phyloP scores from a whole-genome alignment of 768 basidiomycete species.

The Ramaria rubella region DNA sequence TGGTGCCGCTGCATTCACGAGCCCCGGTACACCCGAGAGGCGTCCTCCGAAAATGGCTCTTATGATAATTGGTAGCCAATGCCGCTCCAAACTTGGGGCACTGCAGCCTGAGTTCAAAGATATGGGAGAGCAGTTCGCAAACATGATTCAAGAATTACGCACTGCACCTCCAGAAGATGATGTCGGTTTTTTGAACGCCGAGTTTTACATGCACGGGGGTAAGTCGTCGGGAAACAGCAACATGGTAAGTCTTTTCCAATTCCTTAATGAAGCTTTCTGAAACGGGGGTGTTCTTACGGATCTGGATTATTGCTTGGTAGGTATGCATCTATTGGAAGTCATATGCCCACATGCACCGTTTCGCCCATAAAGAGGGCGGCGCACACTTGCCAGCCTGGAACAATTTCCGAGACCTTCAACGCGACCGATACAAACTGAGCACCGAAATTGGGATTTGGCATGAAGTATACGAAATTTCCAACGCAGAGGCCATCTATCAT shows the following conservation, averaged over 20 bases:
- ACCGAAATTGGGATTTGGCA: conserved; percentile 12
- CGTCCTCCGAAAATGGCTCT: conserved; percentile 1
- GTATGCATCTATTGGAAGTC: conserved; percentile 9
- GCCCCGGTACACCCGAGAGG: not conserved
- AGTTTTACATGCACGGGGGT: conserved; percentile 8
- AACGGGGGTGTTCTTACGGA: not conserved
- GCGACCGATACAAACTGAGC: not conserved
- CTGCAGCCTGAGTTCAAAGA: conserved; percentile 6
- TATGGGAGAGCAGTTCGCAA: conserved; percentile 6
- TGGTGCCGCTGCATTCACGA: not conserved
- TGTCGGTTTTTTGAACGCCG: conserved; percentile 8
- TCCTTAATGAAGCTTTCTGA: not conserved
- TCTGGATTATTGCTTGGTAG: not conserved
- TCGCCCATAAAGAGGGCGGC: conserved; percentile 8
- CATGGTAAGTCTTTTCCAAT: not conserved
- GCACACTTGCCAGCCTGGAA: conserved; percentile 6
- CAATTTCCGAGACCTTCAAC: not conserved
- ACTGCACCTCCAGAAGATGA: conserved; percentile 8
- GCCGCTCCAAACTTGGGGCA: conserved; percentile 1
- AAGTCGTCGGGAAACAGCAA: conserved; percentile 4
- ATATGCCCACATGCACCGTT: conserved; percentile 6
- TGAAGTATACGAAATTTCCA: conserved; percentile 9
- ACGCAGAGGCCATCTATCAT: conserved; percentile 10
- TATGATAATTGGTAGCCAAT: conserved; percentile 9
- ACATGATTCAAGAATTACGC: conserved; percentile 8